Conservation (phyloP, 108 stramenopile genomes). For the Nannochloropsis oceanica region DNA sequence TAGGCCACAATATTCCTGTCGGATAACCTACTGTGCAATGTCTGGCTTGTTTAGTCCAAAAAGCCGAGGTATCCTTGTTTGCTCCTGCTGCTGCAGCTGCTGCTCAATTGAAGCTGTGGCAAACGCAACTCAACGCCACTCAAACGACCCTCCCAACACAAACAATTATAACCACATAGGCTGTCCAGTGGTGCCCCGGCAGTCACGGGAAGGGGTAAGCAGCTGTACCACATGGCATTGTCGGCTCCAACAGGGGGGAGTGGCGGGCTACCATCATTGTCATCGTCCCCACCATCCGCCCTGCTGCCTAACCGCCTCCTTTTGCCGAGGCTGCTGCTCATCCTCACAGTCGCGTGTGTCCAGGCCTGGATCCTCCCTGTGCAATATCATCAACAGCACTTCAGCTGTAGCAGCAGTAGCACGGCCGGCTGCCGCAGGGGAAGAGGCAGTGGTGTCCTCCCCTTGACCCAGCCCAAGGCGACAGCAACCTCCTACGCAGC, state of each 20-base stretch:
- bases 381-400: neutral
- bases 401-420: neutral
- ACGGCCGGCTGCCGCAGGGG: neutral
- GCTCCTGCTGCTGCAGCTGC: too few relatives aligned
- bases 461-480: neutral
- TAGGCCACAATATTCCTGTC: too few relatives aligned
- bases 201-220: neutral
- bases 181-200: neutral
- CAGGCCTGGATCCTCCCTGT: neutral
- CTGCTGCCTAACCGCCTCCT: neutral
- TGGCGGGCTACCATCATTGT: neutral
- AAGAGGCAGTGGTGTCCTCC: neutral
- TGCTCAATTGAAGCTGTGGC: too few relatives aligned
- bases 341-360: neutral
- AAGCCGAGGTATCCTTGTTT: too few relatives aligned
- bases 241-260: neutral
- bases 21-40: too few relatives aligned
- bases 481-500: neutral
- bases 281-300: neutral
- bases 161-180: too few relatives aligned
- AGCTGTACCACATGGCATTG: neutral
- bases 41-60: too few relatives aligned
- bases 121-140: too few relatives aligned
- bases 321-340: neutral
- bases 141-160: too few relatives aligned